Conservation (phyloP, 1,284 basidiomycete genomes). For the Austroboletus novae-zelandiae region DNA sequence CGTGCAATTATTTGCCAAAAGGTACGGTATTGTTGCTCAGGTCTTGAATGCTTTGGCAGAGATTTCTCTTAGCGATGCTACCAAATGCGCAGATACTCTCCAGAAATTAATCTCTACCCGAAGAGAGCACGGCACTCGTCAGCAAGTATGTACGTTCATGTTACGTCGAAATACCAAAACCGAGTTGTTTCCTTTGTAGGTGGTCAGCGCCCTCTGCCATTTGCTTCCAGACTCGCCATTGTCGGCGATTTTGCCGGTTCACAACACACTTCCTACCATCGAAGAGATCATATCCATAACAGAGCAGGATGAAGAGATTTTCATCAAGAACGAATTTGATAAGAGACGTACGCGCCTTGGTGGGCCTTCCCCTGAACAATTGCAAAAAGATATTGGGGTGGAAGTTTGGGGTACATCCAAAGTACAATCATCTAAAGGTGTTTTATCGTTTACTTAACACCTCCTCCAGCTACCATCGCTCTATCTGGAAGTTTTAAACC, state of each 20-base stretch:
- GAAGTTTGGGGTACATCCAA: conserved; percentile 62
- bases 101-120: conserved; percentile 75
- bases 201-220: conserved; percentile 65
- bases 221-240: conserved; percentile 77
- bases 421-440: conserved; percentile 36
- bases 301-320: conserved; percentile 54
- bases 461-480: conserved; percentile 58
- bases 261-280: conserved; percentile 64
- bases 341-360: conserved; percentile 74
- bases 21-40: conserved; percentile 40
- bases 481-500: conserved; percentile 75
- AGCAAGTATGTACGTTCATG: conserved; percentile 46
- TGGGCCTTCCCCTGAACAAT: conserved; percentile 63
- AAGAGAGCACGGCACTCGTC: conserved; percentile 56
- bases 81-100: conserved; percentile 76
- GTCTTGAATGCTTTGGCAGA: background rate
- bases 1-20: conserved; percentile 52
- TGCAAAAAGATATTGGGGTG: conserved; percentile 64
- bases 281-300: conserved; percentile 65
- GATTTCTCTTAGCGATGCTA: conserved; percentile 51
- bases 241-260: conserved; percentile 65
- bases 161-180: background rate
- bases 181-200: conserved; percentile 44
- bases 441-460: conserved; percentile 3
- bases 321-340: conserved; percentile 64